phyloP scores from a whole-genome alignment of 225 moss, liverwort and hornwort genomes.

The Neckera pumila region DNA sequence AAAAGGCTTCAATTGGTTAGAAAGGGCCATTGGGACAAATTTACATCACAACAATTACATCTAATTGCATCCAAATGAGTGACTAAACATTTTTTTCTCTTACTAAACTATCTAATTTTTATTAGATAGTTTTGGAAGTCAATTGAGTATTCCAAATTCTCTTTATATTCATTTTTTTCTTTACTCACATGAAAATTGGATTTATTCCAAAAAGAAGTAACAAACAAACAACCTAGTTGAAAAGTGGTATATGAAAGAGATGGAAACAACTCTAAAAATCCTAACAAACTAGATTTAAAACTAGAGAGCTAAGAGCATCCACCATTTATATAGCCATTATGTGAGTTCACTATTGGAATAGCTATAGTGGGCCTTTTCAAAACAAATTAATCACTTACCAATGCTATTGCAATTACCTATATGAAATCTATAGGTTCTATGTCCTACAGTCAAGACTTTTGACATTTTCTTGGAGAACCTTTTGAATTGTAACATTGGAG shows the following conservation, averaged over 20 bases:
- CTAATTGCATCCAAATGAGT: background rate
- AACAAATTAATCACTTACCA: background rate
- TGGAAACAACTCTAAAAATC: rapidly evolving
- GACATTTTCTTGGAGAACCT: too few relatives aligned
- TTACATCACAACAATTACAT: too few relatives aligned
- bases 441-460: rapidly evolving
- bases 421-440: rapidly evolving
- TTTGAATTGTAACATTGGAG: rapidly evolving
- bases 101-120: background rate
- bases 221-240: rapidly evolving
- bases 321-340: background rate
- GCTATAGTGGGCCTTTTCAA: rapidly evolving
- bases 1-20: background rate
- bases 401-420: rapidly evolving
- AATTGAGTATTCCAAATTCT: background rate
- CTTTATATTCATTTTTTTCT: too few relatives aligned
- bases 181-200: background rate
- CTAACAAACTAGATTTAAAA: background rate
- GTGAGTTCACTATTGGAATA: background rate
- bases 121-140: background rate
- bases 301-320: background rate
- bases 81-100: background rate
- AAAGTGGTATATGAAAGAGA: rapidly evolving
- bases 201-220: background rate
- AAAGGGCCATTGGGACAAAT: background rate